Percentiles rank a stretch among this genome's conserved stretches.
phyloP scores from a whole-genome alignment of 305 asterid species.

The Monarda citriodora region DNA sequence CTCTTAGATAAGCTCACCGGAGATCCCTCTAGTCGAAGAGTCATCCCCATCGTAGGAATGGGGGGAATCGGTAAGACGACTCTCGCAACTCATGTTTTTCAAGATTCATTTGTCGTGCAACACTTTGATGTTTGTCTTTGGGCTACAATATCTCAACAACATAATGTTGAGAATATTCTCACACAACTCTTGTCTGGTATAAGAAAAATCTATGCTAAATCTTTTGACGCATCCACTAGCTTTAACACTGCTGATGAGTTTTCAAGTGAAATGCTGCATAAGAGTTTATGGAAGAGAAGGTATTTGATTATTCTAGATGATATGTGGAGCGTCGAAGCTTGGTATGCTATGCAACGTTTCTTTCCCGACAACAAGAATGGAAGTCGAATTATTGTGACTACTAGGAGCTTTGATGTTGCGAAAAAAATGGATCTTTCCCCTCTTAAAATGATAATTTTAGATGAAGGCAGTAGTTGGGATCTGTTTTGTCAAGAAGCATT shows the following conservation, averaged over 20 bases:
- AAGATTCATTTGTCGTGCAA: not conserved
- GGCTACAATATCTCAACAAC: not conserved
- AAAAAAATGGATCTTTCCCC: not conserved
- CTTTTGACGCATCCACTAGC: not conserved
- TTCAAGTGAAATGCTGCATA: not conserved
- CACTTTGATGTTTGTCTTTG: not conserved
- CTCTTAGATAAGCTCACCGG: not conserved
- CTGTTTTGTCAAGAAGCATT: not conserved
- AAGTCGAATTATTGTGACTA: not conserved
- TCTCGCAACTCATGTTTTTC: not conserved
- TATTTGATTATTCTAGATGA: not conserved
- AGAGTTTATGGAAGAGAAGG: not conserved
- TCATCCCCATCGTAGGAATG: not conserved
- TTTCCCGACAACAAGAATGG: not conserved
- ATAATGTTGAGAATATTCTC: not conserved
- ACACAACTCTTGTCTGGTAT: too few relatives aligned
- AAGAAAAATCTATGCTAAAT: too few relatives aligned
- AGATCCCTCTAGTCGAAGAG: not conserved
- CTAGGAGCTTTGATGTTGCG: not conserved
- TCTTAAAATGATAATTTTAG: not conserved
- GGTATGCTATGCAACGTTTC: not conserved
- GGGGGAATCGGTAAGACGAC: constrained; percentile 1
- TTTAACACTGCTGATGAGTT: not conserved
- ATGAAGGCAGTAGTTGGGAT: not conserved
- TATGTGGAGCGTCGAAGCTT: not conserved